phyloP scores from a whole-genome alignment of 805 yeast species.

The Kodamaea restingae region DNA sequence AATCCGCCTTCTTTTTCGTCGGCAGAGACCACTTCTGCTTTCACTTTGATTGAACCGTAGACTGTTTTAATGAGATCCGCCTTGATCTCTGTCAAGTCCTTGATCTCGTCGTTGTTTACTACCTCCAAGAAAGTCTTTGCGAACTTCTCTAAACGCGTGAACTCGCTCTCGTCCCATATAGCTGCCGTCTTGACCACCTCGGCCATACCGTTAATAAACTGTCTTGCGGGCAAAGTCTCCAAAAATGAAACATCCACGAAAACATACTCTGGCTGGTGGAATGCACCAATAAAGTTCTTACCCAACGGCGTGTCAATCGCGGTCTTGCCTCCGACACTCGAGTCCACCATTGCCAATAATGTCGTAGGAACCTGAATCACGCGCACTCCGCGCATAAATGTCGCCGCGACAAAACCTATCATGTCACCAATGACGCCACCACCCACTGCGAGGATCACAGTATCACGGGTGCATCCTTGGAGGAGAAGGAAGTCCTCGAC shows the following conservation, averaged over 20 bases:
- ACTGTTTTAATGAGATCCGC: slow-evolving; percentile 78
- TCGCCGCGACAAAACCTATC: slow-evolving; percentile 99
- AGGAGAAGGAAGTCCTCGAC: slow-evolving; percentile 84
- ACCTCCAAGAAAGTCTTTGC: slow-evolving; percentile 65
- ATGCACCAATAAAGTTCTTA: slow-evolving; percentile 93
- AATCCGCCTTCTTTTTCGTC: slow-evolving; percentile 96
- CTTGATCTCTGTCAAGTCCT: slow-evolving; percentile 57
- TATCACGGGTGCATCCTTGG: slow-evolving; percentile 92
- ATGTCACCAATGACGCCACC: slow-evolving; percentile 99
- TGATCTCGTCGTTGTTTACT: slow-evolving; percentile 38
- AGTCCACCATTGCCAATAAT: slow-evolving; percentile 93
- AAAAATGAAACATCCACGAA: slow-evolving; percentile 85
- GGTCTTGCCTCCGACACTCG: slow-evolving; percentile 97
- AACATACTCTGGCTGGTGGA: slow-evolving; percentile 92
- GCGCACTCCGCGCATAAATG: slow-evolving; percentile 97
- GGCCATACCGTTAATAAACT: slow-evolving; percentile 96
- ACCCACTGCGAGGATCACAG: slow-evolving; percentile 90
- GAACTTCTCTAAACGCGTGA: slow-evolving; percentile 75
- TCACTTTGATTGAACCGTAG: slow-evolving; percentile 79
- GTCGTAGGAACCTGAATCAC: slow-evolving; percentile 94
- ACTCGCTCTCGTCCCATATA: slow-evolving; percentile 91
- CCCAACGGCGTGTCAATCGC: slow-evolving; percentile 97
- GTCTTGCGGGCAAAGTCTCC: slow-evolving; percentile 85
- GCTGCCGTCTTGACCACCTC: slow-evolving; percentile 98
- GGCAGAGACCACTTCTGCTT: slow-evolving; percentile 87